phyloP scores from a whole-genome alignment of 345 rosid genomes.

The Garcia nutans region DNA sequence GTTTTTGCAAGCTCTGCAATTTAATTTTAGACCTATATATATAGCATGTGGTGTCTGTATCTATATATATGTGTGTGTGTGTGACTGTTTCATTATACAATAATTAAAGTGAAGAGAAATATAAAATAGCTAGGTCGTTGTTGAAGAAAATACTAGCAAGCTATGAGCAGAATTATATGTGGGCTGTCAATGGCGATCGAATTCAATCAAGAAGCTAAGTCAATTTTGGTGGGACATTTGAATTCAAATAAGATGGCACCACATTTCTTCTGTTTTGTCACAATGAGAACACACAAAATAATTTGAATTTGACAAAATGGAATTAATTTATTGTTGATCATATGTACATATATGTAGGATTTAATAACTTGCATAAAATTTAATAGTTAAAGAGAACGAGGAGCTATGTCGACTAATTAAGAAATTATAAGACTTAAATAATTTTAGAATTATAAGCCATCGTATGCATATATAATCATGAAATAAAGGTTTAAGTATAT shows the following conservation, averaged over 20 bases:
- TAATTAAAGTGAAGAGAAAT: constrained; percentile 5
- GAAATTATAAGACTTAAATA: no score
- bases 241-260: constrained; percentile 11
- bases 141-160: constrained; percentile 2
- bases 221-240: constrained; percentile 41
- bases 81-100: constrained; percentile 14
- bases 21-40: background rate
- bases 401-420: no score
- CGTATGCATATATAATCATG: no score
- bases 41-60: constrained; percentile 3
- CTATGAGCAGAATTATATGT: constrained; percentile 17
- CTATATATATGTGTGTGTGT: no score
- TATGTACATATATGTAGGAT: no score
- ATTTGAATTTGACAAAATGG: no score
- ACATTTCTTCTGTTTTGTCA: no score
- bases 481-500: background rate
- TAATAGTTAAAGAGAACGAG: no score
- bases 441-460: no score
- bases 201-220: constrained; percentile 14
- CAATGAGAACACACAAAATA: no score
- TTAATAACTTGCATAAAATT: no score
- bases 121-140: background rate
- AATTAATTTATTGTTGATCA: no score
- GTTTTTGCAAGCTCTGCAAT: constrained; percentile 15
- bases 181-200: constrained; percentile 12